phyloP scores from a whole-genome alignment of 179 eudicot species.

The Beta macrorhiza region DNA sequence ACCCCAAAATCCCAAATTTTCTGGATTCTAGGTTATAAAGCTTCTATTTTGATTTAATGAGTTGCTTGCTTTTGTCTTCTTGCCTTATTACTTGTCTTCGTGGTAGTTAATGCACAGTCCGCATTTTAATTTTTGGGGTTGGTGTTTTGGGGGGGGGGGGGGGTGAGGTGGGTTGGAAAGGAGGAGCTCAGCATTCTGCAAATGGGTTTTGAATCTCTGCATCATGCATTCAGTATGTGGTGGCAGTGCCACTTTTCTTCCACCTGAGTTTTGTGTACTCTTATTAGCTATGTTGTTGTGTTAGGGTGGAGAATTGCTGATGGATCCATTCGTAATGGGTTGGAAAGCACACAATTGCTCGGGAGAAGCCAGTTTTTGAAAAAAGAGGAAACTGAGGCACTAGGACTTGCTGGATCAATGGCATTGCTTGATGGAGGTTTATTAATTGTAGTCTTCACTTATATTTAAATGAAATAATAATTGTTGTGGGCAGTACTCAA shows the following conservation, averaged over 20 bases:
- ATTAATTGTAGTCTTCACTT: neutral
- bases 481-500: too few relatives aligned
- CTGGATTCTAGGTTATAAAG: neutral
- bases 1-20: neutral
- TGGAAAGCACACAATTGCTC: conserved; percentile 64
- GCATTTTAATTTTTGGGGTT: too few relatives aligned
- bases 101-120: neutral
- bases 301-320: conserved; percentile 73
- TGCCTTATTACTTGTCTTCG: neutral
- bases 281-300: conserved; percentile 22
- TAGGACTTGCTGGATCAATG: conserved; percentile 64
- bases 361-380: conserved; percentile 92
- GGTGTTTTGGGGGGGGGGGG: too few relatives aligned
- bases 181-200: neutral
- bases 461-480: neutral
- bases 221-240: neutral
- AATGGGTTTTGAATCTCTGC: neutral
- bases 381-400: conserved; percentile 48
- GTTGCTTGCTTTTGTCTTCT: neutral
- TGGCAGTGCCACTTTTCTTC: neutral
- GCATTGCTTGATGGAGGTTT: conserved; percentile 93
- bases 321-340: conserved; percentile 63
- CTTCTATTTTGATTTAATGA: neutral
- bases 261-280: neutral
- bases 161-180: neutral